Base-by-base conservation (phyloP, 2,329 filamentous ascomycete species). In the Xylariaceae sp. region DNA sequence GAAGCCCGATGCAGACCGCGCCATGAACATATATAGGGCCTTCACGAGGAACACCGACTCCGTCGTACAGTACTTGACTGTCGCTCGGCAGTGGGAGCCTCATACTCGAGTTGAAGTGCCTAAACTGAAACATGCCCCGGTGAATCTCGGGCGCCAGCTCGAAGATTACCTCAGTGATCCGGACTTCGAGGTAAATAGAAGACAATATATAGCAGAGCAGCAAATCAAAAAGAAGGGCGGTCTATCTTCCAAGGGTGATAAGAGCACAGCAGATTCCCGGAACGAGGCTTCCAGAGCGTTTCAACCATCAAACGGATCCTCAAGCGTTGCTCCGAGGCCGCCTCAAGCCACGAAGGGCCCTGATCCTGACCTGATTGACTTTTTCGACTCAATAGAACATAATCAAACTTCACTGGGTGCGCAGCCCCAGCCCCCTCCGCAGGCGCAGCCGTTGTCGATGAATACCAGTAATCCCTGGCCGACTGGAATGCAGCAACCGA, bases 101-200 rank as follows among this genome's bases (percentile, higher is more conserved):
- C 90, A 92, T 58, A 99, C 94, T 5, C 81, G 93, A 55, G 82
- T 99, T 38, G 90, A 97, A 66, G 95, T 99, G 7, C 94, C 94
- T 10, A 97, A 96, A 74, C 80, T 99, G 60, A 97, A 97, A 74
- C 94, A 99, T 69, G 94, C 94, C 6, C 95, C 94, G 1, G 92
- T 95, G 1, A 96, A 94, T 66, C 73, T 99, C 47, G 89, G 90
- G 14, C 86, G 86, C 22, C 90, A 96, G 50, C 79, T 99, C 22
- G 91, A 97, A 69, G 94, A 99, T 61, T 97, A 99, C 66, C 76
- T 99, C 42, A 87, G 92, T 57, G 94, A 99, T 64, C 86, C 90
- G 3, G 94, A 99, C 69, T 99, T 99, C 64, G 94, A 99, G 63
- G 81, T 92, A 50, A 94, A 97, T 63, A 82, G 94, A 56, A 80